These are phyloP conservation scores for Cryptococcus sp. DNA, from an alignment of 1,284 basidiomycete genomes.

Conservation along the genomic window DNA sequence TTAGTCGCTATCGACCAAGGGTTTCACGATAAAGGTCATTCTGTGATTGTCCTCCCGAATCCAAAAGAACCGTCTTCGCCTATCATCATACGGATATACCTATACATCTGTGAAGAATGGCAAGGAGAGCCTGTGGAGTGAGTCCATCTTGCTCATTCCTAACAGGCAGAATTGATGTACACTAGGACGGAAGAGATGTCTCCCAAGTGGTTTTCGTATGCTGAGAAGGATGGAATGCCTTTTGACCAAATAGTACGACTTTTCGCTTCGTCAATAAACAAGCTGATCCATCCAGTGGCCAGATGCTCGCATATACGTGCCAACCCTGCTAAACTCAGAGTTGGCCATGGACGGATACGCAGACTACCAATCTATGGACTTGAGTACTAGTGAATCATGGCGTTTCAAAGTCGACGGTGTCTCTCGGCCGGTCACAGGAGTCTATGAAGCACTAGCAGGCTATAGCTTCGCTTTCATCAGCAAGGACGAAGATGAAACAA, in stretches of 20 bases:
- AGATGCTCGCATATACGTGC: conserved; percentile 14
- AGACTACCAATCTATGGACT: no score
- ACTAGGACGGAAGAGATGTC: conserved; percentile 34
- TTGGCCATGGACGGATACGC: no score
- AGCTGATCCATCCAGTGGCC: conserved; percentile 26
- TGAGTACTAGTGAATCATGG: no score
- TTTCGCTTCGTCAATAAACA: not conserved
- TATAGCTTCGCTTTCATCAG: no score
- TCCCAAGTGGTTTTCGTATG: conserved; percentile 17
- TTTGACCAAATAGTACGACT: conserved; percentile 18
- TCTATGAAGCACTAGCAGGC: no score
- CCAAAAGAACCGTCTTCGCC: not conserved
- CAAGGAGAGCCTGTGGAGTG: conserved; percentile 14
- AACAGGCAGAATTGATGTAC: no score
- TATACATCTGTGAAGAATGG: conserved; percentile 18
- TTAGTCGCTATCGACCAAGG: conserved; percentile 43
- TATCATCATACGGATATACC: conserved; percentile 10
- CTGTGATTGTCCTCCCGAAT: no score
- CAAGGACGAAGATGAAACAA: no score
- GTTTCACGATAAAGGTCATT: no score
- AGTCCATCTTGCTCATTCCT: conserved; percentile 1
- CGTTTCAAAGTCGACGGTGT: no score
- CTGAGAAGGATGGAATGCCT: conserved; percentile 7
- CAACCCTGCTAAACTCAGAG: not conserved
- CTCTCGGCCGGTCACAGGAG: no score